These are phyloP conservation scores for Rhynchosporium secalis DNA, from an alignment of 2,329 filamentous ascomycete species.

Conservation along the genomic window DNA sequence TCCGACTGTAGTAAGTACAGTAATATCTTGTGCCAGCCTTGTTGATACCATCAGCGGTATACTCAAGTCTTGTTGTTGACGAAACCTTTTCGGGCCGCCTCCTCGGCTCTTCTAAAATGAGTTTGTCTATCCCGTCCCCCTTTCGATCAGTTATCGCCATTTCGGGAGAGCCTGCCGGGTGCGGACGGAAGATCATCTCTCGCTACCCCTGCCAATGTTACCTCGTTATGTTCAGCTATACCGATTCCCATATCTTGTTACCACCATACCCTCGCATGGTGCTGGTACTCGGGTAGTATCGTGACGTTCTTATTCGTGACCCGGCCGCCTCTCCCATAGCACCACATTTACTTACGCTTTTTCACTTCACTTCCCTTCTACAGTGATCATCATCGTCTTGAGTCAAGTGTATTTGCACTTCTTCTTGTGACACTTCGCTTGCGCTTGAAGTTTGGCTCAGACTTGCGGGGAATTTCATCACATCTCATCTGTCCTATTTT, in stretches of 20 bases:
- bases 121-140: background rate
- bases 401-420: too few relatives aligned
- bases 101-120: background rate
- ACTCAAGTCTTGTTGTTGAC: background rate
- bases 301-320: background rate
- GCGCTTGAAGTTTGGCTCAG: too few relatives aligned
- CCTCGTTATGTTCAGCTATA: background rate
- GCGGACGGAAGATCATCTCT: conserved; percentile 9
- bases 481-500: background rate
- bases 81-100: conserved; percentile 1
- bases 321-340: too few relatives aligned
- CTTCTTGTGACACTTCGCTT: background rate
- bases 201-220: background rate
- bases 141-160: background rate
- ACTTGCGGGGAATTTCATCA: conserved; percentile 4
- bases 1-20: too few relatives aligned
- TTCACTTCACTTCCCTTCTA: too few relatives aligned
- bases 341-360: too few relatives aligned
- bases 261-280: background rate
- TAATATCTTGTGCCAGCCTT: too few relatives aligned
- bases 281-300: conserved; percentile 5
- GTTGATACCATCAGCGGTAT: too few relatives aligned
- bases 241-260: background rate
- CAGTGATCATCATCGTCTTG: too few relatives aligned
- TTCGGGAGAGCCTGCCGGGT: conserved; percentile 2